A percentile compares a stretch with the other conserved stretches of the same genome.
These are phyloP conservation scores for Trypanosoma congolense DNA, from an alignment of 208 protist genomes.

Conservation along the genomic window DNA sequence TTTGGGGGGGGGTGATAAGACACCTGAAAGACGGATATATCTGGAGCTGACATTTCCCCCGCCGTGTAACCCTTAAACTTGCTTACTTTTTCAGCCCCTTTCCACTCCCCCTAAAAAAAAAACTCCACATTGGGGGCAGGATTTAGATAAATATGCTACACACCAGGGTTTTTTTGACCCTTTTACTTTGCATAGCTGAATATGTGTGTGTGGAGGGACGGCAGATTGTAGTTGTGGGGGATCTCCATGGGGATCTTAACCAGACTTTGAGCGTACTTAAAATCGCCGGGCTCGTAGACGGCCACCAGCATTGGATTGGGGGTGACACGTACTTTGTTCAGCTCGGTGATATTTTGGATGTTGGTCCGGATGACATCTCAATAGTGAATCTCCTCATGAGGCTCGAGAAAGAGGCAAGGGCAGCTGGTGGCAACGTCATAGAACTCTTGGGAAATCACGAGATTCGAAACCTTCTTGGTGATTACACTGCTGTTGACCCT, in stretches of 20 bases:
- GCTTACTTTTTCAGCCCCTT: background rate
- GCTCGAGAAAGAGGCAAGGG: slow-evolving; percentile 57
- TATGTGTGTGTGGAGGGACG: slow-evolving; percentile 24
- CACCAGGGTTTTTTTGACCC: slow-evolving; percentile 7
- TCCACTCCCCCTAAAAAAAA: background rate
- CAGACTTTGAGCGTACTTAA: slow-evolving; percentile 64
- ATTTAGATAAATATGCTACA: too few relatives aligned
- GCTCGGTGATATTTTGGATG: slow-evolving; percentile 90
- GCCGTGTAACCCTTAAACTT: too few relatives aligned
- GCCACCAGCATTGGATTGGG: slow-evolving; percentile 68
- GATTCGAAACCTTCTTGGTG: slow-evolving; percentile 82
- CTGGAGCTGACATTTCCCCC: too few relatives aligned
- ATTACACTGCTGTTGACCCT: slow-evolving; percentile 69
- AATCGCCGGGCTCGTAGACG: slow-evolving; percentile 65
- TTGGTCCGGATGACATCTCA: slow-evolving; percentile 72
- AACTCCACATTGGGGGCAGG: background rate
- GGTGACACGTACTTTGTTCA: slow-evolving; percentile 79
- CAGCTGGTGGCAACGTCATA: slow-evolving; percentile 71
- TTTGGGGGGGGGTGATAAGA: too few relatives aligned
- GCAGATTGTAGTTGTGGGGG: slow-evolving; percentile 71
- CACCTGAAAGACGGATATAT: too few relatives aligned
- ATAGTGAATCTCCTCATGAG: slow-evolving; percentile 82
- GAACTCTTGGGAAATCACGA: slow-evolving; percentile 91
- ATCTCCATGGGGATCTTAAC: slow-evolving; percentile 87
- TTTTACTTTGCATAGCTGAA: slow-evolving; percentile 1